Percentiles rank a stretch among this genome's conserved stretches.
Conservation (phyloP, 257 asterid genomes). For the Scutellaria barbata region DNA sequence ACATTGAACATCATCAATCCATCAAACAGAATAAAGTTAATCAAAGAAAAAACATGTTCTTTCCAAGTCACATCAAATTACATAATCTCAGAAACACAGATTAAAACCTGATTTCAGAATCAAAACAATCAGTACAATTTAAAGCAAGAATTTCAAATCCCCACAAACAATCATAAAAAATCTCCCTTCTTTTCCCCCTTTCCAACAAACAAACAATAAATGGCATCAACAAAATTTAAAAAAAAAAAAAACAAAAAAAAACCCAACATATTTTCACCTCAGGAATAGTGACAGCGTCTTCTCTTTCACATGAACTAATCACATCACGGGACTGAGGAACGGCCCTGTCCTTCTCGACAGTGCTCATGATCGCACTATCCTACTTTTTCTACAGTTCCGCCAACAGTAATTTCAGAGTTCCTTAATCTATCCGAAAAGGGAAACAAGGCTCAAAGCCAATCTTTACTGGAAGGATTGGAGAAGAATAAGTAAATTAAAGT, state of each 20-base stretch:
- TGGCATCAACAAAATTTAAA: not conserved
- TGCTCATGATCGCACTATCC: constrained; percentile 1
- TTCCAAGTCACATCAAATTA: not conserved
- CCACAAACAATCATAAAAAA: not conserved
- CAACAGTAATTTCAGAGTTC: constrained; percentile 1
- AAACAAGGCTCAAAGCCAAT: not conserved
- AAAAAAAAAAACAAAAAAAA: not conserved
- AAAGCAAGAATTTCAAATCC: not conserved
- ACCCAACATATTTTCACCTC: constrained; percentile 16
- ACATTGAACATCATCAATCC: not conserved
- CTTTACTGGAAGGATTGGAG: not conserved
- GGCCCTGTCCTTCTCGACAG: constrained; percentile 25
- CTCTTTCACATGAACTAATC: constrained; percentile 21
- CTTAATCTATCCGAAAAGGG: not conserved
- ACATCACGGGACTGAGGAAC: constrained; percentile 28
- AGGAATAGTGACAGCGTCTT: constrained; percentile 22
- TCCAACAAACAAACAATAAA: not conserved
- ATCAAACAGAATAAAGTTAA: not conserved
- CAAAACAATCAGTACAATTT: constrained; percentile 1
- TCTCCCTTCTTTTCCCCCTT: not conserved
- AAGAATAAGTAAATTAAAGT: not conserved
- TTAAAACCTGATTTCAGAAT: not conserved
- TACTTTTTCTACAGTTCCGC: not conserved
- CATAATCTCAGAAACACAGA: not conserved
- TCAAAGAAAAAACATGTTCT: not conserved